These are phyloP conservation scores for Rhododendron vialii DNA, from an alignment of 148 eudicot species.

Conservation along the genomic window DNA sequence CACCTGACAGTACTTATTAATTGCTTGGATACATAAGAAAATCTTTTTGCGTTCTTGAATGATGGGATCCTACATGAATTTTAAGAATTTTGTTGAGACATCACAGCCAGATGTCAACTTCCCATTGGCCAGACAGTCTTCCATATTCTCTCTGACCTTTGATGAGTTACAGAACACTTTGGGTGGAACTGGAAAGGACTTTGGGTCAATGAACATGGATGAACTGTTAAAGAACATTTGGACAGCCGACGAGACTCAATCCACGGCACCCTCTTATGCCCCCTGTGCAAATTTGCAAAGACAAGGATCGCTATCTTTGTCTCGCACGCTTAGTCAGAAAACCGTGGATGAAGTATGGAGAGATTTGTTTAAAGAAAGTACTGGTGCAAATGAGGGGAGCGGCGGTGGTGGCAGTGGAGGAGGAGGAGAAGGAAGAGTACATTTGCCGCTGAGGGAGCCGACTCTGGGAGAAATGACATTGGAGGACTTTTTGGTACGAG, in stretches of 20 bases:
- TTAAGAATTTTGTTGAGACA: conserved; percentile 33
- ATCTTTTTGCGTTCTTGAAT: not conserved
- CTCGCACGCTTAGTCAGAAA: conserved; percentile 50
- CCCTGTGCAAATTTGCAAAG: conserved; percentile 33
- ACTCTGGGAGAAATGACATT: conserved; percentile 49
- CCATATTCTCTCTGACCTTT: conserved; percentile 46
- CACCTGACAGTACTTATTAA: not conserved
- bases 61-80: conserved; percentile 42
- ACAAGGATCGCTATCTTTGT: conserved; percentile 48
- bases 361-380: conserved; percentile 20
- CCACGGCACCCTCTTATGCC: conserved; percentile 13
- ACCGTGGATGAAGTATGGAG: conserved; percentile 62
- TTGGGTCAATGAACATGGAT: conserved; percentile 63
- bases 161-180: conserved; percentile 46
- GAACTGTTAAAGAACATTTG: conserved; percentile 51
- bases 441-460: conserved; percentile 29
- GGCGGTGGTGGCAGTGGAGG: not conserved
- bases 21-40: not conserved
- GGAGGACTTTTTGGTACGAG: conserved; percentile 44
- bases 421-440: not conserved
- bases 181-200: conserved; percentile 33
- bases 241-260: conserved; percentile 45
- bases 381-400: conserved; percentile 16
- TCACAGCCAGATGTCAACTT: conserved; percentile 20
- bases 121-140: conserved; percentile 41